Evolutionary conservation across 345 rosid species (phyloP).

Genomic region (Cardiospermum halicacabum): DNA sequence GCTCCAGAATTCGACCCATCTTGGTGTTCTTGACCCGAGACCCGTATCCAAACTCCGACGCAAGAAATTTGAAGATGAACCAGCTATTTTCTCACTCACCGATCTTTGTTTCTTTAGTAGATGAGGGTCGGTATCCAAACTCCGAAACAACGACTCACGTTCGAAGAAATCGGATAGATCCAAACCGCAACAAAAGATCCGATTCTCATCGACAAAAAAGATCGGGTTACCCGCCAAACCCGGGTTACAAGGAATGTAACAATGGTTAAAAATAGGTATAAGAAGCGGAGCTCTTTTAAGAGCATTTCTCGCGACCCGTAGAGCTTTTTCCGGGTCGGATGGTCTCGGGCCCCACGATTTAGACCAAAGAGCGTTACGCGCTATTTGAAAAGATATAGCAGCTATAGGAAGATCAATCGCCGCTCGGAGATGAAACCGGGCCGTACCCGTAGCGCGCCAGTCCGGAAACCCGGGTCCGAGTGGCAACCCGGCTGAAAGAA

Average conservation of each 20-base stretch:
- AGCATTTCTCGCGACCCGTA: slow-evolving; percentile 79
- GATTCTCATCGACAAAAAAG: slow-evolving; percentile 81
- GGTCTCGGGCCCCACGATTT: slow-evolving; percentile 91
- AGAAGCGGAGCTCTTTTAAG: slow-evolving; percentile 82
- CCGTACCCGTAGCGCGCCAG: slow-evolving; percentile 71
- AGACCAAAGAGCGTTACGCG: slow-evolving; percentile 83
- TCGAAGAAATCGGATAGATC: slow-evolving; percentile 93
- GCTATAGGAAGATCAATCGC: slow-evolving; percentile 85
- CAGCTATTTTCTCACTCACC: slow-evolving; percentile 53
- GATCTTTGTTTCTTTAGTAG: slow-evolving; percentile 57
- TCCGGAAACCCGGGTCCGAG: slow-evolving; percentile 89
- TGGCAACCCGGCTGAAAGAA: slow-evolving; percentile 82
- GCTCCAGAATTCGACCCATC: slow-evolving; percentile 99
- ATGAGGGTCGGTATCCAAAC: slow-evolving; percentile 40
- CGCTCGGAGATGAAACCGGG: slow-evolving; percentile 77
- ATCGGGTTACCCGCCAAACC: slow-evolving; percentile 93
- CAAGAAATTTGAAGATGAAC: slow-evolving; percentile 45
- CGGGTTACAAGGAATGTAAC: slow-evolving; percentile 90
- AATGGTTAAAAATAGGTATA: slow-evolving; percentile 88
- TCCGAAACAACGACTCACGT: slow-evolving; percentile 63
- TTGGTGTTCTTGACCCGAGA: slow-evolving; percentile 46
- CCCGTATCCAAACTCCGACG: slow-evolving; percentile 66
- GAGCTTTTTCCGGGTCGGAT: slow-evolving; percentile 71
- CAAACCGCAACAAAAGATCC: slow-evolving; percentile 86
- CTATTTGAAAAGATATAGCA: slow-evolving; percentile 85